Evolutionary conservation across 345 rosid genomes (phyloP).

Genomic region (Ceriops tagal): DNA sequence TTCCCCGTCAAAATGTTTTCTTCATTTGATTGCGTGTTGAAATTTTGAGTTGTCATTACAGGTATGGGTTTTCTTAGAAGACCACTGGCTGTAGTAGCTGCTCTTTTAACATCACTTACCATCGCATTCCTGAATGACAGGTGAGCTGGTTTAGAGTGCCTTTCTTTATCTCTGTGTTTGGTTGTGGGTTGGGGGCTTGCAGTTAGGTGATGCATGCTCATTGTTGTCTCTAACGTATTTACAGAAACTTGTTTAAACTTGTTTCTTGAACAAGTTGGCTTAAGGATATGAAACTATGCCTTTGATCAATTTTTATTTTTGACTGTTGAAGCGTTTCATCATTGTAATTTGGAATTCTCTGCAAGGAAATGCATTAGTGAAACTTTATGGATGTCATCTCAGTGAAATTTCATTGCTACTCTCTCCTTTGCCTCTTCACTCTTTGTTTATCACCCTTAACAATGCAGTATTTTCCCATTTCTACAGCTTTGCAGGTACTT

Average conservation of each 20-base stretch:
- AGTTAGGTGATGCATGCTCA: no score
- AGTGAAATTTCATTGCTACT: not conserved
- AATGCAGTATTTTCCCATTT: not conserved
- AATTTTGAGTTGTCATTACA: slow-evolving; percentile 17
- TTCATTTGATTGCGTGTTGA: not conserved
- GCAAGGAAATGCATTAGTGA: not conserved
- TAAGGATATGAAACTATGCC: not conserved
- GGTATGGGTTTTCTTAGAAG: slow-evolving; percentile 85
- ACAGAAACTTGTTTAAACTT: no score
- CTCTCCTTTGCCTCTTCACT: not conserved
- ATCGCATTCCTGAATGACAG: slow-evolving; percentile 88
- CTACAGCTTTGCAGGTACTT: slow-evolving; percentile 91
- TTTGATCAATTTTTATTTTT: not conserved
- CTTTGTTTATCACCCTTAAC: not conserved
- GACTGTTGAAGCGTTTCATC: no score
- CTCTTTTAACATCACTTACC: slow-evolving; percentile 61
- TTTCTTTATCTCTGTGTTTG: not conserved
- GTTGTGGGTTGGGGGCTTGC: not conserved
- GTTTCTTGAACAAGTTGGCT: no score
- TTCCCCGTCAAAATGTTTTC: not conserved
- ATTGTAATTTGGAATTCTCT: no score
- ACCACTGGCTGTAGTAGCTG: slow-evolving; percentile 79
- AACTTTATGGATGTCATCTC: not conserved
- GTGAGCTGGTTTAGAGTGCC: slow-evolving; percentile 26
- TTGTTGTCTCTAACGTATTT: no score